Conservation (phyloP, 2,329 filamentous ascomycete genomes). For the Sporothrix euskadiensis region DNA sequence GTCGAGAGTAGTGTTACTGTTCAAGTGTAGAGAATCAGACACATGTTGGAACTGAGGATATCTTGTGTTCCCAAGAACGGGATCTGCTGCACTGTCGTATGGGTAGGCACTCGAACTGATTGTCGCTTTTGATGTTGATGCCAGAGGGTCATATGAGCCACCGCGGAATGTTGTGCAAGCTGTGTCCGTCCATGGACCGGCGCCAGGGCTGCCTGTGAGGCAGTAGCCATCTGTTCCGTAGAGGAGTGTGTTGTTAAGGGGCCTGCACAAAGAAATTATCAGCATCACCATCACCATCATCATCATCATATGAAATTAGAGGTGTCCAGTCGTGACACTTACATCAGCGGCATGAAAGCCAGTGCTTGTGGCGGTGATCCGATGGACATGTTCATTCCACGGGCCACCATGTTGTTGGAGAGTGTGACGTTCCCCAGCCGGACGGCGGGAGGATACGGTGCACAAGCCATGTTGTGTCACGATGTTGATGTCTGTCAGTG, state of each 20-base stretch:
- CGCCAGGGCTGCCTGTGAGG: neutral
- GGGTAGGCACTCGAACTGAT: neutral
- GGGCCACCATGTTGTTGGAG: conserved; percentile 18
- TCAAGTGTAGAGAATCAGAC: conserved; percentile 27
- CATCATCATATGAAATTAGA: neutral
- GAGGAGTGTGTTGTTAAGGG: conserved; percentile 32
- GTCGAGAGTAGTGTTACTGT: conserved; percentile 30
- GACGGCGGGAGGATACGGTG: conserved; percentile 26
- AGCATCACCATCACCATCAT: neutral
- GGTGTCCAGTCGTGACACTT: neutral
- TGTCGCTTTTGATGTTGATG: conserved; percentile 3
- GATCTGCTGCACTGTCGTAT: conserved; percentile 7
- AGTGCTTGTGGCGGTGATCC: conserved; percentile 28
- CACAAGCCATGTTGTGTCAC: conserved; percentile 24
- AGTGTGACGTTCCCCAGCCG: conserved; percentile 29
- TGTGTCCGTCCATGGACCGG: conserved; percentile 3
- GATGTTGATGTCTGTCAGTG: neutral
- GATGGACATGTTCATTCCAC: conserved; percentile 29
- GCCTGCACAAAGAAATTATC: conserved; percentile 15
- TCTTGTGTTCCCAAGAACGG: neutral
- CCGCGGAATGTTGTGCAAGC: conserved; percentile 31
- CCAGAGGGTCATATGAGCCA: conserved; percentile 25
- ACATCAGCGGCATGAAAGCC: conserved; percentile 30
- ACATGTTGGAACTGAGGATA: conserved; percentile 13
- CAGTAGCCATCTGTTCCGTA: conserved; percentile 31